Base-by-base conservation (phyloP, 805 yeast genomes). In the Wickerhamiella brachini region DNA sequence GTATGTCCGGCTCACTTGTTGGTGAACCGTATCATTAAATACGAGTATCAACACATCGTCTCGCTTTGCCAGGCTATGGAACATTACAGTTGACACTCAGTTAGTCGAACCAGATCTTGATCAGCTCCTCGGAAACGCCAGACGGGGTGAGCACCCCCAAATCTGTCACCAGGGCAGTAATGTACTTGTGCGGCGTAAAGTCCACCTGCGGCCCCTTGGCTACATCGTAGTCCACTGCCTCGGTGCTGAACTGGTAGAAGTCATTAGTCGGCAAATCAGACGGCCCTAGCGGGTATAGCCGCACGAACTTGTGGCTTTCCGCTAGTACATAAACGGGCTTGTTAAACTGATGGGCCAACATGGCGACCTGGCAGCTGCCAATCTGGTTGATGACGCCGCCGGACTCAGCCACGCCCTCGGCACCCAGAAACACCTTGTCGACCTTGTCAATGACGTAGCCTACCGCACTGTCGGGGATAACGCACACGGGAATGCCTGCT, bases 371-470 rank as follows among this genome's bases (percentile, higher is more conserved):
- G 67, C 86, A 93, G 1, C 95, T 82, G 5, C 99, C 99, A 55
- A 93, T 65, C 57, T 68, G 89, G 67, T 93, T 93, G 58, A 93
- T 90, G 47, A 94, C 87, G 34, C 99, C 99, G 51, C 99, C 99
- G 65, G 94, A 83, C 70, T 93, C 99, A 2, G 95, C 95, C 3
- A 93, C 99, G 58, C 99, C 99, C 68, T 93, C 98, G 1, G 98
- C 98, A 51, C 99, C 99, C 57, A 93, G 93, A 57, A 93, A 77
- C 4, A 93, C 85, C 67, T 93, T 90, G 69, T 90, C 95, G 13
- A 89, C 88, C 65, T 85, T 84, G 65, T 87, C 89, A 53, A 93
- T 81, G 39, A 88, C 86, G 58, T 81, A 87, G 0, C 97, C 97
- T 13, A 90, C 97, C 7, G 95, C 95, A 50, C 87, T 80, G 64